Evolutionary conservation across 768 basidiomycete genomes (phyloP).

Genomic region (Amanita phalloides): DNA sequence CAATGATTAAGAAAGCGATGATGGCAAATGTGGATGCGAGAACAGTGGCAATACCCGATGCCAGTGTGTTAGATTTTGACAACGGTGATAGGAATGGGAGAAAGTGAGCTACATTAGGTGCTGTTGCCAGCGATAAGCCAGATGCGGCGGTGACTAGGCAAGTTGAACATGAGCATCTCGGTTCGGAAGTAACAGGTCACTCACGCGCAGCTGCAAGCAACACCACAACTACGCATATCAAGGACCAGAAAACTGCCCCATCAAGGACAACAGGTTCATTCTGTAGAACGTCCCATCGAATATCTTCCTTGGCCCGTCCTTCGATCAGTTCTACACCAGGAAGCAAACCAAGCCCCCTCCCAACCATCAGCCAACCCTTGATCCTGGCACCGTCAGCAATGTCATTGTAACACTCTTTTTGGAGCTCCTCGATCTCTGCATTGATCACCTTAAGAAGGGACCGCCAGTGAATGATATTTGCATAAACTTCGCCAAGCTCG

Average conservation of each 20-base stretch:
- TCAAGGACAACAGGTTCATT: conserved; percentile 38
- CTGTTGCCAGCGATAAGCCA: conserved; percentile 55
- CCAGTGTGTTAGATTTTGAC: conserved; percentile 34
- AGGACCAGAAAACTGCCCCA: conserved; percentile 43
- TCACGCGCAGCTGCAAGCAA: conserved; percentile 51
- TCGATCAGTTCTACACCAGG: conserved; percentile 62
- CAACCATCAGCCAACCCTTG: conserved; percentile 73
- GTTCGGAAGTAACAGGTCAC: conserved; percentile 18
- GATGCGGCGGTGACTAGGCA: conserved; percentile 56
- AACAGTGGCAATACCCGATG: conserved; percentile 54
- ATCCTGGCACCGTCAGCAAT: conserved; percentile 61
- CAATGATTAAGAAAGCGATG: conserved; percentile 45
- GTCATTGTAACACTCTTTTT: conserved; percentile 55
- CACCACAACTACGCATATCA: conserved; percentile 37
- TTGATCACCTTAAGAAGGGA: conserved; percentile 65
- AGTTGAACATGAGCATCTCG: conserved; percentile 1
- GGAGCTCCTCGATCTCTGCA: conserved; percentile 57
- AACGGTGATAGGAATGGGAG: conserved; percentile 53
- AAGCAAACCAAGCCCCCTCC: conserved; percentile 52
- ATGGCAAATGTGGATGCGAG: conserved; percentile 58
- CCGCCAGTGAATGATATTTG: conserved; percentile 61
- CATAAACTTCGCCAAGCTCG: conserved; percentile 54
- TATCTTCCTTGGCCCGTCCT: conserved; percentile 74
- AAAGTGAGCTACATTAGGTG: conserved; percentile 66
- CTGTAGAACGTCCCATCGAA: conserved; percentile 72